Conservation (phyloP, 1,139 yeast genomes). For the Sugiyamaella pinicola region DNA sequence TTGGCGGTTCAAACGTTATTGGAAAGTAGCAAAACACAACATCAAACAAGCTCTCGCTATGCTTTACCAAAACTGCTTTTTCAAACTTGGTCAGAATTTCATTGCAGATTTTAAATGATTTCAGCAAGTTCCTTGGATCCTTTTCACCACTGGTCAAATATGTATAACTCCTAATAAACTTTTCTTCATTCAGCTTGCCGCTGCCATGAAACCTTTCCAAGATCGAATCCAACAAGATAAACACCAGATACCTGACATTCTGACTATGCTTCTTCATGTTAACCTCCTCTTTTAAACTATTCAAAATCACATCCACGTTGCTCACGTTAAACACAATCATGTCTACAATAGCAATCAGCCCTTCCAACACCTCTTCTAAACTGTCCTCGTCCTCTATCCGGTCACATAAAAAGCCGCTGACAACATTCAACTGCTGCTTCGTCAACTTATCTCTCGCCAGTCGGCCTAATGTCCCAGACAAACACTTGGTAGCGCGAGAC, state of each 20-base stretch:
- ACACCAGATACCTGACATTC: conserved; percentile 61
- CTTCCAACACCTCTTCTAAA: conserved; percentile 55
- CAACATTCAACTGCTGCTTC: conserved; percentile 66
- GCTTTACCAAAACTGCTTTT: conserved; percentile 40
- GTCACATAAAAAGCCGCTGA: conserved; percentile 62
- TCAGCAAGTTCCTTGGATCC: conserved; percentile 83
- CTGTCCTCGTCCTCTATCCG: conserved; percentile 68
- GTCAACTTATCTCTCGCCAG: conserved; percentile 49
- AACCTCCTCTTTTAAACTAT: conserved; percentile 50
- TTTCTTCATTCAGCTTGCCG: conserved; percentile 37
- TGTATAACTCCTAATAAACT: conserved; percentile 58
- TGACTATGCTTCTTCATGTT: conserved; percentile 68
- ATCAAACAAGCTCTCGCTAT: conserved; percentile 73
- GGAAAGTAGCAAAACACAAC: conserved; percentile 94
- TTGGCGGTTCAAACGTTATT: conserved; percentile 90
- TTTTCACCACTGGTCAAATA: conserved; percentile 84
- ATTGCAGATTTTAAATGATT: conserved; percentile 64
- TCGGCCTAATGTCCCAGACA: conserved; percentile 53
- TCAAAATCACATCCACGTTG: conserved; percentile 45
- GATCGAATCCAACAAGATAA: conserved; percentile 51
- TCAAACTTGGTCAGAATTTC: conserved; percentile 52
- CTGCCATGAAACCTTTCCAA: conserved; percentile 35
- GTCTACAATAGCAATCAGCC: conserved; percentile 54
- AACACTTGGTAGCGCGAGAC: conserved; percentile 54
- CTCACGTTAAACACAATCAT: conserved; percentile 43